Conservation (phyloP, 768 basidiomycete genomes). For the Guyanaporus albipodus region DNA sequence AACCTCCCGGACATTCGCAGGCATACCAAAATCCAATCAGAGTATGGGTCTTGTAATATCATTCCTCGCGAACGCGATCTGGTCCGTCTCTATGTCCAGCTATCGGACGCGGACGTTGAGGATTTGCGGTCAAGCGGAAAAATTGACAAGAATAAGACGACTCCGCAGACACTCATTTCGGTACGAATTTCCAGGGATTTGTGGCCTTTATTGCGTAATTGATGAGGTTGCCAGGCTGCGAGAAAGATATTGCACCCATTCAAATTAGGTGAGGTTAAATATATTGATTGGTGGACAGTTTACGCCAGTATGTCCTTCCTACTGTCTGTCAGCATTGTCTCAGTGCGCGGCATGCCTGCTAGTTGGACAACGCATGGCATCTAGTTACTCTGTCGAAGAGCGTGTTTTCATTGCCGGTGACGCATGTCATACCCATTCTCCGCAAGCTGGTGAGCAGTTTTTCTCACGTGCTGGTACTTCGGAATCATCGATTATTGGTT, state of each 20-base stretch:
- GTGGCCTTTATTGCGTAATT: neutral
- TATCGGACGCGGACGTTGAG: conserved; percentile 38
- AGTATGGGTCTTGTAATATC: conserved; percentile 46
- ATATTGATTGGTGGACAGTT: conserved; percentile 47
- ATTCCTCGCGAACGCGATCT: conserved; percentile 49
- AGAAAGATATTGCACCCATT: conserved; percentile 40
- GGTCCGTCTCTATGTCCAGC: conserved; percentile 51
- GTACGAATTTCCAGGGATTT: conserved; percentile 40
- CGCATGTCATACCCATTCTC: conserved; percentile 46
- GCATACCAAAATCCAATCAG: conserved; percentile 46
- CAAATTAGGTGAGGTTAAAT: conserved; percentile 26
- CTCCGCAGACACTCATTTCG: too few species aligned
- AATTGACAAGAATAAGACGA: conserved; percentile 37
- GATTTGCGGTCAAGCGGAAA: conserved; percentile 38
- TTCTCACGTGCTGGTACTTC: neutral
- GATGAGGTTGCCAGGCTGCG: conserved; percentile 32
- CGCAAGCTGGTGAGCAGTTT: conserved; percentile 38
- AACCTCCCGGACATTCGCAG: conserved; percentile 55
- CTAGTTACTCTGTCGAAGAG: conserved; percentile 42
- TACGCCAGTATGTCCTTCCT: conserved; percentile 39
- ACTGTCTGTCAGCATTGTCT: neutral
- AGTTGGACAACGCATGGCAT: conserved; percentile 57
- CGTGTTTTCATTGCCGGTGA: conserved; percentile 55
- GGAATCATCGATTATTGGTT: conserved; percentile 16
- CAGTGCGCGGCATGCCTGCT: neutral